phyloP scores from a whole-genome alignment of 176 grass and related monocot species.

The Triticum aestivum region IWGSC_CS_RefSeq_v2.1 NC_057808.1:143725865-143726364 shows the following conservation, averaged over 20 bases:
- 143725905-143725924: not conserved
- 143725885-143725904: not conserved
- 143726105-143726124: conserved; percentile 62
- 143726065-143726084: conserved; percentile 75
- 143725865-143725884: not conserved
- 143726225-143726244: not conserved
- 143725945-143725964: conserved; percentile 55
- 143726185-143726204: conserved; percentile 41
- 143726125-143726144: conserved; percentile 64
- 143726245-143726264: not conserved
- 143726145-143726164: conserved; percentile 52
- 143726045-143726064: conserved; percentile 83
- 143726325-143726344: too few relatives aligned
- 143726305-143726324: too few relatives aligned
- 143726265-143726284: not conserved
- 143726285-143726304: too few relatives aligned
- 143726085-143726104: conserved; percentile 81
- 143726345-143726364: too few relatives aligned
- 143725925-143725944: not conserved
- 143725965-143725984: conserved; percentile 94
- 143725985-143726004: conserved; percentile 60
- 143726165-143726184: conserved; percentile 47
- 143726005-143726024: conserved; percentile 73
- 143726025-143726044: conserved; percentile 75
- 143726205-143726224: conserved; percentile 36